A percentile compares a stretch with the other conserved stretches of the same genome.
These are phyloP conservation scores for Candida sithepensis DNA, from an alignment of 805 yeast genomes.

Conservation along the genomic window DNA sequence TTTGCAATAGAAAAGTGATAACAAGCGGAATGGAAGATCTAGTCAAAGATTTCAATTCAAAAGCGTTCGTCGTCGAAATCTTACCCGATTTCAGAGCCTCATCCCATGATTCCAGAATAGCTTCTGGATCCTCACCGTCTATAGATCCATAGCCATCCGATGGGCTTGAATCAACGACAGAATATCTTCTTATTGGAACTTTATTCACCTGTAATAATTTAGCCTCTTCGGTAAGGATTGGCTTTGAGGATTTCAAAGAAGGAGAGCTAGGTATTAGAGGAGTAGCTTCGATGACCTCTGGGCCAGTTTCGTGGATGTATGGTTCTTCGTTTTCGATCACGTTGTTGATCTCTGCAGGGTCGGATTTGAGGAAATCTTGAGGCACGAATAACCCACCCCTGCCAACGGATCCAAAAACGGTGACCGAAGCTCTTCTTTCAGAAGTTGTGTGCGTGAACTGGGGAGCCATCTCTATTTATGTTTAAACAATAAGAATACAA, in stretches of 20 bases:
- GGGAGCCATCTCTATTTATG: conserved; percentile 20
- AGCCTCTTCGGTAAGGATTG: conserved; percentile 27
- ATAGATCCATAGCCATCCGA: conserved; percentile 5
- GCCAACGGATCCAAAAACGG: conserved; percentile 49
- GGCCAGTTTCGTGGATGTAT: conserved; percentile 2
- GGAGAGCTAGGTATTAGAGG: background rate
- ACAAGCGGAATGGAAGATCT: conserved; percentile 54
- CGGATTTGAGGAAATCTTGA: conserved; percentile 38
- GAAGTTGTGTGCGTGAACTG: conserved; percentile 42
- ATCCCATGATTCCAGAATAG: conserved; percentile 31
- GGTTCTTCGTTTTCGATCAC: conserved; percentile 18
- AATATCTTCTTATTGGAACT: conserved; percentile 23
- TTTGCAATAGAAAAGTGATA: conserved; percentile 65
- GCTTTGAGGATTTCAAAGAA: conserved; percentile 3
- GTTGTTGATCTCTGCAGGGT: conserved; percentile 22
- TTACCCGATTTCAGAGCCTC: conserved; percentile 35
- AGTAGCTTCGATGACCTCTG: background rate
- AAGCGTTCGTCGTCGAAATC: conserved; percentile 38
- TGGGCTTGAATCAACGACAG: conserved; percentile 2
- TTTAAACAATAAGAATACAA: background rate
- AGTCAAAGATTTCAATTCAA: conserved; percentile 38
- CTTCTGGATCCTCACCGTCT: conserved; percentile 14
- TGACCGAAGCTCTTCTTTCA: conserved; percentile 45
- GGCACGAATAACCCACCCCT: conserved; percentile 52
- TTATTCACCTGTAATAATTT: conserved; percentile 24